phyloP scores from a whole-genome alignment of 139 green algal genomes.

The Picochlorum costavermella region DNA sequence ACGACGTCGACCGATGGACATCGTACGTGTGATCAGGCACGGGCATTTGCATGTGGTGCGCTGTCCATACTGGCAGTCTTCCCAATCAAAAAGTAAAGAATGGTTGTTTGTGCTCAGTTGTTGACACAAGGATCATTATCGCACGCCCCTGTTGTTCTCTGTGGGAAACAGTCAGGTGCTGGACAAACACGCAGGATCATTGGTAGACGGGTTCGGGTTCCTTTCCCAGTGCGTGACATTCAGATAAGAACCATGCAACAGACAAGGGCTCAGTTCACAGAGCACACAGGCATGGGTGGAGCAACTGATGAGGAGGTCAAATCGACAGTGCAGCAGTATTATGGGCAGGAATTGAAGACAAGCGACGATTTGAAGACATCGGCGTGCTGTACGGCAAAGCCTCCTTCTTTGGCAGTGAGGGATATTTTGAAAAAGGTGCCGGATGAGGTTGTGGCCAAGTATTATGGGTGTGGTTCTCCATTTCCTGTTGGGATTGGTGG shows the following conservation, averaged over 20 bases:
- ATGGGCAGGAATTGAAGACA: conserved; percentile 63
- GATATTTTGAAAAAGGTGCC: conserved; percentile 26
- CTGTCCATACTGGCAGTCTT: too few species aligned
- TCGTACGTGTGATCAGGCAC: too few species aligned
- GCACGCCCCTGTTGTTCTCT: too few species aligned
- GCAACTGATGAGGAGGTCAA: conserved; percentile 14
- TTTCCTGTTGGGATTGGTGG: conserved; percentile 75
- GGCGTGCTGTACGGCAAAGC: conserved; percentile 69
- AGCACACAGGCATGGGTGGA: not conserved
- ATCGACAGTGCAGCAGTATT: conserved; percentile 68
- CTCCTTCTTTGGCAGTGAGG: conserved; percentile 32
- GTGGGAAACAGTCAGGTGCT: not conserved
- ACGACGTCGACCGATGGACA: too few species aligned
- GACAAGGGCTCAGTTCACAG: not conserved
- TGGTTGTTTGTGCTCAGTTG: too few species aligned
- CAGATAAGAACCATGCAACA: not conserved
- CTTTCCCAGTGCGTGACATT: not conserved
- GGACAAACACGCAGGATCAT: not conserved
- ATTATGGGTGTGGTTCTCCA: conserved; percentile 91
- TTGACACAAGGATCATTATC: too few species aligned
- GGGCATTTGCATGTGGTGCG: too few species aligned
- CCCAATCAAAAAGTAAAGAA: too few species aligned
- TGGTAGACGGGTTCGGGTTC: not conserved
- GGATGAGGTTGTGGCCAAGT: conserved; percentile 47
- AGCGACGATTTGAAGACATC: conserved; percentile 76